Evolutionary conservation across 2,329 filamentous ascomycete genomes (phyloP), one percentile per base, ranked within the genome.

Genomic region (Diatrype stigma): DNA sequence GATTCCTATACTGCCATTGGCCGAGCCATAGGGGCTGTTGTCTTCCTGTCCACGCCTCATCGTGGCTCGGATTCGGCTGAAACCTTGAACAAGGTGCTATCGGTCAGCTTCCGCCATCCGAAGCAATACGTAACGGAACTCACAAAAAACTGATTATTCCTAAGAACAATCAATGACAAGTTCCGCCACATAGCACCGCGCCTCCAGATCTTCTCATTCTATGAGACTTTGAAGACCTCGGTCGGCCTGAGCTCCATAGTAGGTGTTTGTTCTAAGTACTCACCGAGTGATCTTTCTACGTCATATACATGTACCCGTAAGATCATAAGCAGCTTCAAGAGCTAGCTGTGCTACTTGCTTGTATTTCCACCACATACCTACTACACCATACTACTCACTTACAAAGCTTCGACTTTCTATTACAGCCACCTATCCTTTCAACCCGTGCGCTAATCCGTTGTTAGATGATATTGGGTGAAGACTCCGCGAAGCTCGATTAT

Each of bases 161-260:
- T 55, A 7, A 38, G 26, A 38, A 49, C 16, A 21, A 44, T 50
- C 22, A 55, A 55, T 46, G 53, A 55, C 19, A 50, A 55, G 19
- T 55, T 55, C 14, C 50, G 50, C 2, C 53, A 53, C 21, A 26
- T 52, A 34, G 53, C 53, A 3, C 16, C 51, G 1, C 16, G 23
- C 3, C 38, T 55, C 2, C 50, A 55, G 42, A 55, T 55, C 21
- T 52, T 55, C 32, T 52, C 50, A 5, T 55, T 55, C 34, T 50
- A 55, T 37, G 53, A 55, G 46, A 52, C 50, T 14, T 17, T 55
- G 6, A 35, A 49, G 14, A 55, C 52, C 16, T 48, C 48, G 3
- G 11, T 53, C 8, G 51, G 51, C 6, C 11, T 48, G 11, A 22
- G 35, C 12, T 51, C 51, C 17, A 37, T 45, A 17, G 51, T 53